Evolutionary conservation across 2,329 filamentous ascomycete genomes (phyloP).

Genomic region (Coniochaeta prunicola): DNA sequence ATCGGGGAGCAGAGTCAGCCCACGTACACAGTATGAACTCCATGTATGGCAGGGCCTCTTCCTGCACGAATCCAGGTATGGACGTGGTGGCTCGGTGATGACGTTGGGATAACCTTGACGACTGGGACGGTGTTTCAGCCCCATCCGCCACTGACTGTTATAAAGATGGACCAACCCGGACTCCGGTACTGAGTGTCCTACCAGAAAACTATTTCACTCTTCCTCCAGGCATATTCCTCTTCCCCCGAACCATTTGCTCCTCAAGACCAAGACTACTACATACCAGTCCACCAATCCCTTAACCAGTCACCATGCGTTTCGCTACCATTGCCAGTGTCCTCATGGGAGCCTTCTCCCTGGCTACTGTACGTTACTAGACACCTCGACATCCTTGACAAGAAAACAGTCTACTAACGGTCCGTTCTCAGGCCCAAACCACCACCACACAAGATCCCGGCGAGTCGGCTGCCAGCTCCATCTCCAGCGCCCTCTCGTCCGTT

Average conservation of each 20-base stretch:
- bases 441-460: slow-evolving; percentile 3
- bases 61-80: background rate
- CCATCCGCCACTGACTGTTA: background rate
- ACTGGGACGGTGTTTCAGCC: background rate
- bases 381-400: background rate
- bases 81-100: background rate
- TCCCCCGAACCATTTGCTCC: background rate
- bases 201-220: background rate
- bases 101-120: background rate
- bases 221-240: background rate
- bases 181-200: background rate
- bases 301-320: slow-evolving; percentile 33
- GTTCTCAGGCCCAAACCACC: slow-evolving; percentile 14
- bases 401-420: background rate
- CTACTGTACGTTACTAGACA: slow-evolving; percentile 13
- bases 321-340: slow-evolving; percentile 29
- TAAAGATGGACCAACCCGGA: background rate
- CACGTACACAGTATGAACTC: background rate
- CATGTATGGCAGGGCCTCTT: background rate
- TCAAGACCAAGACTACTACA: background rate
- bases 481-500: slow-evolving; percentile 9
- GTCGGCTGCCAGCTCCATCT: slow-evolving; percentile 5
- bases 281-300: background rate
- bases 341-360: slow-evolving; percentile 17
- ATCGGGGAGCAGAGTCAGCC: background rate